A percentile compares a stretch with the other conserved stretches of the same genome.
Conservation (phyloP, 116 monocot species). For the Dioscorea cayenensis region DNA sequence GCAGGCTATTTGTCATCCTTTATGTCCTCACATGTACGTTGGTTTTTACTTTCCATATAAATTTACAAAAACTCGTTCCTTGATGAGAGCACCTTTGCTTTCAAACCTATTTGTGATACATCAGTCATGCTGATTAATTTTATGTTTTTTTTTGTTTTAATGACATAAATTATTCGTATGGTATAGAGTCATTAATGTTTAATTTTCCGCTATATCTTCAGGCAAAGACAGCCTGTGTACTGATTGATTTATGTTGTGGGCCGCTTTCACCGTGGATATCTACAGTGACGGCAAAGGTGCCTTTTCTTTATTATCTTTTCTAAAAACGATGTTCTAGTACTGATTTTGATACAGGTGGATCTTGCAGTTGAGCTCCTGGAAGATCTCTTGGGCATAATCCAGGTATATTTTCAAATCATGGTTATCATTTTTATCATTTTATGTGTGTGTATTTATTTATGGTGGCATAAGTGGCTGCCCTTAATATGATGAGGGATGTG, state of each 20-base stretch:
- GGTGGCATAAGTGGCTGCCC: too few species aligned
- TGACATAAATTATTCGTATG: neutral
- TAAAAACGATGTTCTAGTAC: neutral
- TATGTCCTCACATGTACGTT: constrained; percentile 66
- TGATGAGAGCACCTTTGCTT: neutral
- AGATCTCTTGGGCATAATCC: constrained; percentile 69
- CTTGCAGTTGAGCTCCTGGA: constrained; percentile 79
- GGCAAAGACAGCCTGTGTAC: constrained; percentile 77
- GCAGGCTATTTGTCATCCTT: constrained; percentile 85
- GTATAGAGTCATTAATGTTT: neutral
- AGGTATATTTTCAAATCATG: constrained; percentile 26
- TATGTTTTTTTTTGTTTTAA: neutral
- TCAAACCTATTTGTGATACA: neutral
- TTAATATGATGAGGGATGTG: too few species aligned
- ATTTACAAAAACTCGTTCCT: neutral
- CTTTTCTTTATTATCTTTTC: constrained; percentile 10
- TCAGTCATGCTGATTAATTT: neutral
- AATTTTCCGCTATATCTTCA: constrained; percentile 8
- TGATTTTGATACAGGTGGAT: constrained; percentile 57
- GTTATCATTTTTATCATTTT: too few species aligned
- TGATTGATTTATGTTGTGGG: constrained; percentile 83
- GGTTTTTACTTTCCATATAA: neutral
- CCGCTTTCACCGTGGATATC: constrained; percentile 72
- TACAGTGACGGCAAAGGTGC: constrained; percentile 61
- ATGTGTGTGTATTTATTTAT: too few species aligned